These are phyloP conservation scores for Coemansia pectinata DNA, from an alignment of 192 early-diverging fungal species.

Conservation along the genomic window DNA sequence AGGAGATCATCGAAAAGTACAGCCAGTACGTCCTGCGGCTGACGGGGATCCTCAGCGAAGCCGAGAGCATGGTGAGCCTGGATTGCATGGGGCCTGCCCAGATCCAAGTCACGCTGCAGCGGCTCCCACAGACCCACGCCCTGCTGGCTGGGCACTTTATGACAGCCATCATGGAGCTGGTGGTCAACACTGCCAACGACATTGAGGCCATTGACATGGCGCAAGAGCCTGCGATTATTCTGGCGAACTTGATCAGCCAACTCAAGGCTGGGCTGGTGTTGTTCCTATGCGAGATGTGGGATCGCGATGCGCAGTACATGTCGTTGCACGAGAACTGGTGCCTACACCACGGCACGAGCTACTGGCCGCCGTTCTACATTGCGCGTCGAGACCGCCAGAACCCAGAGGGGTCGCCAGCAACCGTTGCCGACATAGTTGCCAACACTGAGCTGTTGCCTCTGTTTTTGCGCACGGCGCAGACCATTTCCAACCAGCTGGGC, in stretches of 20 bases:
- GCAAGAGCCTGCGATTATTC: conserved; percentile 65
- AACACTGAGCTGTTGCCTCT: conserved; percentile 52
- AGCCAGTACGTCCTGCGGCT: conserved; percentile 51
- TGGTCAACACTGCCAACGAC: conserved; percentile 78
- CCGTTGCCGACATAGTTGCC: conserved; percentile 40
- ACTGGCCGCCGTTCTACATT: conserved; percentile 51
- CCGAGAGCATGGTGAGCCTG: conserved; percentile 22
- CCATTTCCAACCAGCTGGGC: conserved; percentile 35
- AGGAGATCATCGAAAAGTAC: conserved; percentile 49
- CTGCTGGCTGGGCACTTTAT: conserved; percentile 73
- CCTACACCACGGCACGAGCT: conserved; percentile 46
- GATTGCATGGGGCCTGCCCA: conserved; percentile 15
- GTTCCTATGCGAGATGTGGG: conserved; percentile 74
- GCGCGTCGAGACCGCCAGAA: conserved; percentile 30
- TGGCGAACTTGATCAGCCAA: conserved; percentile 70
- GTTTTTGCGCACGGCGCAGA: conserved; percentile 49
- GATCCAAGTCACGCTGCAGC: conserved; percentile 36
- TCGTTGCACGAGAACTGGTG: conserved; percentile 50
- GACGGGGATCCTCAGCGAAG: conserved; percentile 43
- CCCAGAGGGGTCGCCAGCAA: conserved; percentile 25
- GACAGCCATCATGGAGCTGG: conserved; percentile 68
- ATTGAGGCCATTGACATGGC: conserved; percentile 73
- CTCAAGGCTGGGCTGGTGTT: conserved; percentile 75
- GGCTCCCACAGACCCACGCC: conserved; percentile 60
- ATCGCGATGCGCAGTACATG: conserved; percentile 62